Base-by-base conservation (phyloP, 352 stramenopile genomes). In the Thraustochytrium sp. region DNA sequence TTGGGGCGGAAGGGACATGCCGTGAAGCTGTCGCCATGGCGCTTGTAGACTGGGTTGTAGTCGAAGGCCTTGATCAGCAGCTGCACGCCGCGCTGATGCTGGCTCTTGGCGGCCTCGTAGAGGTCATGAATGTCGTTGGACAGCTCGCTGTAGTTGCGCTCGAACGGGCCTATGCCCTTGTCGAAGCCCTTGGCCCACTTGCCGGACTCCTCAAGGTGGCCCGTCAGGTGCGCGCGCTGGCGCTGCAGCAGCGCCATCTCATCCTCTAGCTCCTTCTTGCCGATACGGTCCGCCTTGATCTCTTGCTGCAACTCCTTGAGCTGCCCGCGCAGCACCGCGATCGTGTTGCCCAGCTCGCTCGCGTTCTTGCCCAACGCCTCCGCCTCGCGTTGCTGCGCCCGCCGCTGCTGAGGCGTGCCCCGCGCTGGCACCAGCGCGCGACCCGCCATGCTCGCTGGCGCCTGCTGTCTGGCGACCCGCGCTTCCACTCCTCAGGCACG, bases 1-100 rank as follows among this genome's bases (percentile, higher is more conserved):
- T 80, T 82, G 34, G 85, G 84, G 34, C 78, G 80, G 83, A 95
- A 95, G 0, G 91, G 91, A 49, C 94, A 90, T 0, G 91, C 92
- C 0, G 89, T 92, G 86, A 96, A 96, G 40, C 88, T 91, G 85
- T 94, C 92, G 85, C 90, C 94, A 76, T 90, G 92, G 63, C 91
- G 91, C 84, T 95, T 95, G 87, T 93, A 96, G 80, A 93, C 90
- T 3, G 92, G 92, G 76, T 96, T 92, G 85, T 96, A 95, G 78
- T 94, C 90, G 64, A 96, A 96, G 68, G 95, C 91, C 44, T 94
- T 87, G 62, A 95, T 92, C 40, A 96, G 89, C 73, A 96, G 89
- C 48, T 89, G 78, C 42, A 96, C 91, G 46, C 91, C 92, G 72
- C 94, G 90, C 0, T 90, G 90, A 65, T 96, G 92, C 40, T 92